Conservation (phyloP, 768 basidiomycete species). For the Leccinum variicolor region DNA sequence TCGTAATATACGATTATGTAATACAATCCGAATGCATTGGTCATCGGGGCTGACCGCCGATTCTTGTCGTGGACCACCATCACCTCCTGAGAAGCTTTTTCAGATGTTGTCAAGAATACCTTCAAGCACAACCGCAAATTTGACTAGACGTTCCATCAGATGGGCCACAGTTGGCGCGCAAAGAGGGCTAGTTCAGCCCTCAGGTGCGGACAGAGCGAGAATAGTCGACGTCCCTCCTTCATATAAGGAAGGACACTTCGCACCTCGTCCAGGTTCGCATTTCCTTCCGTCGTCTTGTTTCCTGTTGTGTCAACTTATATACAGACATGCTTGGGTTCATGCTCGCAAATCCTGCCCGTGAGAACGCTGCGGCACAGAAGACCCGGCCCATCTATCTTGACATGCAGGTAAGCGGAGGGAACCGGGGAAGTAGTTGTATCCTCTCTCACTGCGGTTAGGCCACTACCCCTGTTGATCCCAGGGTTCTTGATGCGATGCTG, state of each 20-base stretch:
- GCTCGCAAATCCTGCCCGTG: slow-evolving; percentile 59
- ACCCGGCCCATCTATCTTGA: slow-evolving; percentile 94
- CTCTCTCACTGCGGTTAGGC: slow-evolving; percentile 50
- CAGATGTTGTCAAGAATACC: slow-evolving; percentile 60
- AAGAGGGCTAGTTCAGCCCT: slow-evolving; percentile 76
- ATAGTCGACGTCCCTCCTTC: slow-evolving; percentile 77
- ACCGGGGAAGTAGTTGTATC: not conserved
- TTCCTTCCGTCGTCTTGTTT: not conserved
- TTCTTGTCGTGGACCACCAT: slow-evolving; percentile 13
- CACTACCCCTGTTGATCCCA: slow-evolving; percentile 95
- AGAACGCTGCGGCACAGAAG: slow-evolving; percentile 55
- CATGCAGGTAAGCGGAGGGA: slow-evolving; percentile 69
- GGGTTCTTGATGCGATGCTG: slow-evolving; percentile 95
- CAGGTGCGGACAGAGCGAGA: slow-evolving; percentile 76
- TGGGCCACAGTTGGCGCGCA: slow-evolving; percentile 29
- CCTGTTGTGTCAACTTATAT: slow-evolving; percentile 1
- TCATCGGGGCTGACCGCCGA: slow-evolving; percentile 1
- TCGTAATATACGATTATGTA: slow-evolving; percentile 20
- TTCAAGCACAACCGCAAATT: slow-evolving; percentile 31
- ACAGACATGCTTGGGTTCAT: slow-evolving; percentile 90
- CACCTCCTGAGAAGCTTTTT: slow-evolving; percentile 3
- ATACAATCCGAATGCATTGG: slow-evolving; percentile 5
- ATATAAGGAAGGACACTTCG: slow-evolving; percentile 64
- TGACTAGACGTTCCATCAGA: slow-evolving; percentile 25
- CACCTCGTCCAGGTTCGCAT: slow-evolving; percentile 62